These are phyloP conservation scores for Whalleya microplaca DNA, from an alignment of 2,329 filamentous ascomycete genomes.

Conservation along the genomic window DNA sequence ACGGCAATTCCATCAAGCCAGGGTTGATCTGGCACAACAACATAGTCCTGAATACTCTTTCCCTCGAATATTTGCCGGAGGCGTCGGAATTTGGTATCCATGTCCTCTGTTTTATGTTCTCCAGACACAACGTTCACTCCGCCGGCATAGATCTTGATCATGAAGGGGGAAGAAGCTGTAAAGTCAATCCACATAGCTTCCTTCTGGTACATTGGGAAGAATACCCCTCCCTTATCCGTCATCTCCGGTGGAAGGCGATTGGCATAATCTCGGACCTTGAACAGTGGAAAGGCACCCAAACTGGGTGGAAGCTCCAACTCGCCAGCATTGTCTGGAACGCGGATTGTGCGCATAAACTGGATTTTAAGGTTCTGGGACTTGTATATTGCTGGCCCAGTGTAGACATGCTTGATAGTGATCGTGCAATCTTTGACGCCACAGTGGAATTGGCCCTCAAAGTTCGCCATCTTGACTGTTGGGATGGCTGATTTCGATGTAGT, in stretches of 20 bases:
- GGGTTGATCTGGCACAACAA: constrained; percentile 42
- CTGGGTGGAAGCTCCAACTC: constrained; percentile 39
- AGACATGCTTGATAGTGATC: constrained; percentile 8
- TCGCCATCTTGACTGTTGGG: constrained; percentile 2
- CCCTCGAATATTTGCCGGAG: constrained; percentile 1
- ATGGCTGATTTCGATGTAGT: not conserved
- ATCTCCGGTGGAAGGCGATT: constrained; percentile 40
- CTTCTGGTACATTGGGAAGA: constrained; percentile 50
- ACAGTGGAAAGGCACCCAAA: constrained; percentile 45
- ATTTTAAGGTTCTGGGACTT: constrained; percentile 33
- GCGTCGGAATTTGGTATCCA: constrained; percentile 18
- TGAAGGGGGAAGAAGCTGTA: constrained; percentile 32
- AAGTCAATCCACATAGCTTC: constrained; percentile 48
- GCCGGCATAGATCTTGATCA: constrained; percentile 45
- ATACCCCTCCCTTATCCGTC: constrained; percentile 45
- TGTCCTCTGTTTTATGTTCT: constrained; percentile 32
- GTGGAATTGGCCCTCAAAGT: not conserved
- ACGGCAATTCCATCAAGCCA: constrained; percentile 47
- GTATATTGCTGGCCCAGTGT: not conserved
- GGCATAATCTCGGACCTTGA: constrained; percentile 38
- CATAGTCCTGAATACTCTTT: constrained; percentile 34
- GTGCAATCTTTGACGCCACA: constrained; percentile 3
- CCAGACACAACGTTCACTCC: constrained; percentile 47
- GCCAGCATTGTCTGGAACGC: constrained; percentile 45
- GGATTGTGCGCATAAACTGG: constrained; percentile 45